Evolutionary conservation across 768 basidiomycete species (phyloP).

Genomic region (Glaciozyma martinii): DNA sequence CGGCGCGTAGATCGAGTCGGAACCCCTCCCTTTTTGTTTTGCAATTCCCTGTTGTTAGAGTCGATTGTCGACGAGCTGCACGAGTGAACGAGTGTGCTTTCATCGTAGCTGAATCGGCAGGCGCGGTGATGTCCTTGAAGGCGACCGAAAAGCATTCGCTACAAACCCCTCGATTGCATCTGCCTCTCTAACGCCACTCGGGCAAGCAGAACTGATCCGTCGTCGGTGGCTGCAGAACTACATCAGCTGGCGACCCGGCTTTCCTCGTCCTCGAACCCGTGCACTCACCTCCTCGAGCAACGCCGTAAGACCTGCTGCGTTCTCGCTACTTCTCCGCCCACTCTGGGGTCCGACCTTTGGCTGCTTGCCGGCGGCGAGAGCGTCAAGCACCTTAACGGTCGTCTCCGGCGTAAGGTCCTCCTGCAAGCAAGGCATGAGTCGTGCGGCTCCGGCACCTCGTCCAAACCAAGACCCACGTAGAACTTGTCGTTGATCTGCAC

Average conservation of each 20-base stretch:
- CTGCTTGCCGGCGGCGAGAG: conserved; percentile 54
- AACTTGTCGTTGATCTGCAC: conserved; percentile 92
- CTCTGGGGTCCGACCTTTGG: conserved; percentile 86
- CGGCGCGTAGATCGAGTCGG: too few species aligned
- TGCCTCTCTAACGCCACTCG: conserved; percentile 21
- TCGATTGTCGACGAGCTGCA: too few species aligned
- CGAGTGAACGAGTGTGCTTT: too few species aligned
- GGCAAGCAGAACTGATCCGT: conserved; percentile 21
- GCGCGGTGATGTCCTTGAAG: too few species aligned
- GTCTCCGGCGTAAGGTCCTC: conserved; percentile 46
- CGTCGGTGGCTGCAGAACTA: conserved; percentile 18
- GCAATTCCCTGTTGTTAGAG: too few species aligned
- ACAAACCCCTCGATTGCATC: not conserved
- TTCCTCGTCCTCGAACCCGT: not conserved
- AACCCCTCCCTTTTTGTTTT: too few species aligned
- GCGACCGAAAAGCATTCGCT: not conserved
- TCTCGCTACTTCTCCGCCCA: conserved; percentile 17
- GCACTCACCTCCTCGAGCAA: conserved; percentile 13
- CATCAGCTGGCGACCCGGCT: not conserved
- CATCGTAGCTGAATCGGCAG: too few species aligned
- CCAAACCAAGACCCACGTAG: conserved; percentile 54
- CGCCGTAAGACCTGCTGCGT: conserved; percentile 23
- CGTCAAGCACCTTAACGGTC: conserved; percentile 42
- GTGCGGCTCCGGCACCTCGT: not conserved
- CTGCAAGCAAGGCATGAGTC: conserved; percentile 15